Base-by-base conservation (phyloP, 2,329 filamentous ascomycete species). In the Zelopaecilomyces penicillatus region DNA sequence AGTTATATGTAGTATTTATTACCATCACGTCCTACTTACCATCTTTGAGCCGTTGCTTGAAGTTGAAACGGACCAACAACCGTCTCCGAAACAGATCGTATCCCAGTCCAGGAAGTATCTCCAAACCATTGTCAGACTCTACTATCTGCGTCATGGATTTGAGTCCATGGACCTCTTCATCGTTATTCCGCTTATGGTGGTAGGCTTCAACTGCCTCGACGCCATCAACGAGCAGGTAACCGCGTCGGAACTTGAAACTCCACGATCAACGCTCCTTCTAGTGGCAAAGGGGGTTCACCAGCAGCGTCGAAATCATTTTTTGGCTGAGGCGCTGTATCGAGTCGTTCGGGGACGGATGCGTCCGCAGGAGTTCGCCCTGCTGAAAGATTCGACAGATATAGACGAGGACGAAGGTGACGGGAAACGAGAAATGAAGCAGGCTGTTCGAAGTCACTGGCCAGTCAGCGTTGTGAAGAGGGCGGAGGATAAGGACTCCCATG, bases 271-370 rank as follows among this genome's bases (percentile, higher is more conserved):
- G 0, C 55, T 67, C 1, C 50, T 67, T n/a, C 49, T 67, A 2
- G 50, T 58, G 7, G 60, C 57, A 1, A 59, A 64, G 31, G 64
- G 65, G 0, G 44, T 66, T 0, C 57, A 59, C 40, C 45, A 48
- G 30, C 64, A 66, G 39, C 59, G 61, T 1, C 57, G 45, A 6
- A 65, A 62, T 30, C 57, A 65, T 38, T 61, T 65, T 42, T 42
- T 66, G 5, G 60, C 57, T 0, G 52, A 61, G 33, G 57, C 58
- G 1, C 48, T 66, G 0, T 66, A 62, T 43, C 54, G 54, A 0
- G 58, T 66, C 1, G 51, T 66, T 10, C 52, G 57, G 3, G 62
- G 61, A 1, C 56, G 54, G 5, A 67, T 66, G 64, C 51, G 58
- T 0, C 47, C 50, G 0, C 43, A 55, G n/a, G 60, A 62, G n/a